Percentiles rank a stretch among this genome's conserved stretches.
phyloP scores from a whole-genome alignment of 1,139 yeast species.

The Protomyces inouyei region DNA sequence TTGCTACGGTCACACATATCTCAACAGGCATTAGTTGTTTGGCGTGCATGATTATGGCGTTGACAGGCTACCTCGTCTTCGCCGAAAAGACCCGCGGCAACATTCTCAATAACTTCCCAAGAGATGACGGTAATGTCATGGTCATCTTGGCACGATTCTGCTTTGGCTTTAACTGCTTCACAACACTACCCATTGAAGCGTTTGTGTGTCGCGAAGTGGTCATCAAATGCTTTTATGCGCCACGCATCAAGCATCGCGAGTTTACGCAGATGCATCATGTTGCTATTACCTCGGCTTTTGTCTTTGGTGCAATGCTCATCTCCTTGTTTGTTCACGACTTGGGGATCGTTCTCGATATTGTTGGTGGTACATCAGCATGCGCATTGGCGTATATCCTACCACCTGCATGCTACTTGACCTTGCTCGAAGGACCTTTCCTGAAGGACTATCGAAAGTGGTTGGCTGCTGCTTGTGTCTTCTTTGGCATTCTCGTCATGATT shows the following conservation, averaged over 20 bases:
- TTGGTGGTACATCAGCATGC: conserved; percentile 91
- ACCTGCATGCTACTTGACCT: conserved; percentile 70
- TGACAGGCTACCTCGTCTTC: conserved; percentile 71
- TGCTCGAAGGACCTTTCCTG: conserved; percentile 48
- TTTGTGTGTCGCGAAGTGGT: conserved; percentile 85
- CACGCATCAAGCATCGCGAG: conserved; percentile 19
- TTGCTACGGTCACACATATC: conserved; percentile 71
- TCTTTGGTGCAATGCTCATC: conserved; percentile 66
- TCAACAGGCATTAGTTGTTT: conserved; percentile 77
- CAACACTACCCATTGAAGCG: conserved; percentile 85
- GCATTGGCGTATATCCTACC: conserved; percentile 89
- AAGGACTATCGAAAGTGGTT: conserved; percentile 49
- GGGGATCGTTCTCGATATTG: conserved; percentile 81
- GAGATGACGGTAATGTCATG: conserved; percentile 49
- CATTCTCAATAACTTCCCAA: conserved; percentile 75
- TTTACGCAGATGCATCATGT: conserved; percentile 46
- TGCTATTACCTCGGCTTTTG: conserved; percentile 61
- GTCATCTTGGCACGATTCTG: conserved; percentile 66
- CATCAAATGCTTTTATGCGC: conserved; percentile 53
- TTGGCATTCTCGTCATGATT: conserved; percentile 73
- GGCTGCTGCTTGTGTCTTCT: conserved; percentile 56
- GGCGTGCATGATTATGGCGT: conserved; percentile 73
- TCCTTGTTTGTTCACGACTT: conserved; percentile 78
- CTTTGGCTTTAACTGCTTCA: conserved; percentile 65
- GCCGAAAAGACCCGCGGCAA: conserved; percentile 80